A percentile compares a stretch with the other conserved stretches of the same genome.
Conservation (phyloP, 345 rosid species). For the Physaria fendleri region DNA sequence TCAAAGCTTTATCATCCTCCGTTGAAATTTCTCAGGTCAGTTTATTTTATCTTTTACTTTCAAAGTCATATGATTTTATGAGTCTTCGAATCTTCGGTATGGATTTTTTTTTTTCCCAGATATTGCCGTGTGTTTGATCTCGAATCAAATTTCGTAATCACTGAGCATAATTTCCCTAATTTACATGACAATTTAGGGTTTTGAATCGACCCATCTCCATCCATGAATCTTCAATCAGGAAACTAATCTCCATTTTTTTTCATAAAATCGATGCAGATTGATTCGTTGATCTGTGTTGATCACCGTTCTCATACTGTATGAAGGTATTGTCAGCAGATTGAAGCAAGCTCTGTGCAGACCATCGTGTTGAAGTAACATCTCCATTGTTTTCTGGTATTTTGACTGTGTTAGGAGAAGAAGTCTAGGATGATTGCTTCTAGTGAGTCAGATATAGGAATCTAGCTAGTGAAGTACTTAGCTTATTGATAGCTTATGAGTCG, state of each 20-base stretch:
- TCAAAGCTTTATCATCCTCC: neutral
- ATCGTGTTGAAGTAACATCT: neutral
- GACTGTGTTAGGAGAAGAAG: neutral
- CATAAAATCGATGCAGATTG: neutral
- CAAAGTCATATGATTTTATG: neutral
- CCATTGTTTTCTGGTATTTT: neutral
- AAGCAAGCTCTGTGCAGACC: neutral
- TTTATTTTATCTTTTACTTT: neutral
- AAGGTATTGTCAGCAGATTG: no score
- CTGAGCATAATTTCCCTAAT: neutral
- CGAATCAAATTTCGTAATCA: neutral
- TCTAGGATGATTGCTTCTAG: neutral
- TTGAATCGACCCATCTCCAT: neutral
- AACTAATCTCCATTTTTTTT: neutral
- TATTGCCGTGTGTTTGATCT: neutral
- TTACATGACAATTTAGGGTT: neutral
- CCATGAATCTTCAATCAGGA: neutral
- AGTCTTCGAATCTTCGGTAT: neutral
- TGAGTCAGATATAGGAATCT: neutral
- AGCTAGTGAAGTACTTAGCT: neutral
- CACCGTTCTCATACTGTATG: neutral
- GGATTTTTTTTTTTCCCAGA: neutral
- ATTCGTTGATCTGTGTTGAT: neutral
- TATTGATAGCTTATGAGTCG: neutral
- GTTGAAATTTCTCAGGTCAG: constrained; percentile 1